These are phyloP conservation scores for Morella rubra DNA, from an alignment of 306 rosid species.

Conservation along the genomic window DNA sequence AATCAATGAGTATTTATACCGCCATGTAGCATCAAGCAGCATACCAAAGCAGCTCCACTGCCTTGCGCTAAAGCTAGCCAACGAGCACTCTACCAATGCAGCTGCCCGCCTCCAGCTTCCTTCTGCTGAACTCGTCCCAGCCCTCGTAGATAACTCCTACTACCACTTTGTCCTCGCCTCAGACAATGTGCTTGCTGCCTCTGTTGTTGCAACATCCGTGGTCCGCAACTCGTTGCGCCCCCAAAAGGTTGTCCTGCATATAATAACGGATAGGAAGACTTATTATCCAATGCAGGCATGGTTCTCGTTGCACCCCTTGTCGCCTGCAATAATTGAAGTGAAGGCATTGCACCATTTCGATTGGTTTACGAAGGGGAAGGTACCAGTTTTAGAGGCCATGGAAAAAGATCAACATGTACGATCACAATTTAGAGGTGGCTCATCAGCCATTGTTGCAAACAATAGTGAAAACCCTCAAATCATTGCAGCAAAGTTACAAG, in stretches of 20 bases:
- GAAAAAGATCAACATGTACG: constrained; percentile 90
- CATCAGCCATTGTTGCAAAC: constrained; percentile 82
- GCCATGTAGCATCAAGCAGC: constrained; percentile 98
- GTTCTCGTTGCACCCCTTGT: constrained; percentile 84
- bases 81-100: constrained; percentile 88
- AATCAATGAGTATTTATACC: constrained; percentile 91
- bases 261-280: constrained; percentile 89
- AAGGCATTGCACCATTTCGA: constrained; percentile 98
- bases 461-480: constrained; percentile 74
- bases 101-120: constrained; percentile 97
- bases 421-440: constrained; percentile 89
- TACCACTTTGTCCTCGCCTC: constrained; percentile 92
- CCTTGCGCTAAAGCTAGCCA: constrained; percentile 79
- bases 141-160: constrained; percentile 84
- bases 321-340: constrained; percentile 93
- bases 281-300: constrained; percentile 98
- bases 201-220: constrained; percentile 85
- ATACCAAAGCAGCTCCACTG: constrained; percentile 98
- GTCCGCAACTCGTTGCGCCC: constrained; percentile 74
- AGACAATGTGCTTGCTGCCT: constrained; percentile 87
- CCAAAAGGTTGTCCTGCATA: constrained; percentile 69
- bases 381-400: constrained; percentile 98
- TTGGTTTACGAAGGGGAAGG: constrained; percentile 92
- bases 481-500: constrained; percentile 92
- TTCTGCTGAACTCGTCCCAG: constrained; percentile 83